Base-by-base conservation (phyloP, 176 grass and related monocot species). In the Cocos nucifera region DNA sequence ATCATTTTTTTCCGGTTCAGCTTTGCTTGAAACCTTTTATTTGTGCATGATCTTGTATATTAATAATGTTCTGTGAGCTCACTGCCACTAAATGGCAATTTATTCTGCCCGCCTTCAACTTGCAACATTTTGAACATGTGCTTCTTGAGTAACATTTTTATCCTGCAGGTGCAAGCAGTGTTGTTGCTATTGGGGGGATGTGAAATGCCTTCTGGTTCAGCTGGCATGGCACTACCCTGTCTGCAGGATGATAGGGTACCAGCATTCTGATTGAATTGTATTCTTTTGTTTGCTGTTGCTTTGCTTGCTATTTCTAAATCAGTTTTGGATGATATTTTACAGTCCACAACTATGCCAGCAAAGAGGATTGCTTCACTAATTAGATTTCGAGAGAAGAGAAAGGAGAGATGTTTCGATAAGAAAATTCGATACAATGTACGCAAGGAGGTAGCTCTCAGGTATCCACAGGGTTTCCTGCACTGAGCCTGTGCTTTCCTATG, bases 361-460 rank as follows among this genome's bases (percentile, higher is more conserved):
- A 85, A 73, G 64, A 85, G 86, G 64, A 25, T 89, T 79, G 75
- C 86, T 79, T 89, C 86, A 23, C 68, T 89, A 64, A 73, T 73
- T 69, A 79, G 86, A 60, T 89, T 89, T 51, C 86, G 78, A 15
- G 86, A 89, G 72, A 89, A 89, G 75, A 85, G 86, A 63, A 89
- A 85, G 69, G 86, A 89, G 79, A 89, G 82, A 69, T 82, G 82
- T 70, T 85, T 82, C 32, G 82, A 85, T 69, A 89, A 85, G 79
- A 89, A 69, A 68, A 82, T 82, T 52, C 73, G 82, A 69, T 89
- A 89, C 62, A 78, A 32, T 79, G 86, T 89, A 19, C 82, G 82
- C 58, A 85, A 89, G 78, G 86, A 89, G 24, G 82, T 85, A 69
- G 86, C 86, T 54, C 86, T 82, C 80, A 89, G 80, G 86, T 82